Base-by-base conservation (phyloP, 305 asterid genomes). In the Caryopteris hybrid region DNA sequence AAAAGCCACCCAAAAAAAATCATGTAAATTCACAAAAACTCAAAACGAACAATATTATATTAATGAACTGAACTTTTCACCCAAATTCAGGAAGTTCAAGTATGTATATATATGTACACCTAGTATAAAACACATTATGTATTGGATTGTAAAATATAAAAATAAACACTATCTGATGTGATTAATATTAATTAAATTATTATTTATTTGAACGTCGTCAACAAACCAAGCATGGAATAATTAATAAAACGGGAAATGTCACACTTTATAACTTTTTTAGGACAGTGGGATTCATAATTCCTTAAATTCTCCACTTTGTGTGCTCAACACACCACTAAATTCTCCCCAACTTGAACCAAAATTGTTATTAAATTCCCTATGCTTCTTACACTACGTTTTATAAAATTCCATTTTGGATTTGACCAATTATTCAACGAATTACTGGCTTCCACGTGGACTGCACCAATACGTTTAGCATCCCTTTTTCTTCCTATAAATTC, bases 241-340 rank as follows among this genome's bases (percentile, higher is more conserved):
- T 27, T 2, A 14, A 2, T 27, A 55, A 48, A 60, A 33, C 36
- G 34, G 22, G 48, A 57, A 48, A 39, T 60, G 41, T 29, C 18
- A 69, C 68, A 69, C 68, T 71, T 61, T 29, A 11, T 10, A 36
- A 31, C 59, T 64, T 64, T n/a, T 56, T 18, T 18, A 39, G 18
- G 64, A 50, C 50, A 52, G 78, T 74, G 78, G 78, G 14, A 17
- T 52, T 67, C 55, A 74, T 68, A 29, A 74, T 74, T 72, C 48
- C 62, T 68, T 61, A 47, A 61, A 69, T 61, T 45, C 62, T 62
- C 74, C 78, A 67, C 64, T 74, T 66, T 66, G 63, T 43, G 60
- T 67, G 65, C 62, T 43, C 69, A 33, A 50, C 42, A 54, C 65
- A 54, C 25, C 70, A 74, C 73, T 57, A 74, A n/a, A 25, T 47